Conservation (phyloP, 2,329 filamentous ascomycete species). For the Fusarium robinianum region DNA sequence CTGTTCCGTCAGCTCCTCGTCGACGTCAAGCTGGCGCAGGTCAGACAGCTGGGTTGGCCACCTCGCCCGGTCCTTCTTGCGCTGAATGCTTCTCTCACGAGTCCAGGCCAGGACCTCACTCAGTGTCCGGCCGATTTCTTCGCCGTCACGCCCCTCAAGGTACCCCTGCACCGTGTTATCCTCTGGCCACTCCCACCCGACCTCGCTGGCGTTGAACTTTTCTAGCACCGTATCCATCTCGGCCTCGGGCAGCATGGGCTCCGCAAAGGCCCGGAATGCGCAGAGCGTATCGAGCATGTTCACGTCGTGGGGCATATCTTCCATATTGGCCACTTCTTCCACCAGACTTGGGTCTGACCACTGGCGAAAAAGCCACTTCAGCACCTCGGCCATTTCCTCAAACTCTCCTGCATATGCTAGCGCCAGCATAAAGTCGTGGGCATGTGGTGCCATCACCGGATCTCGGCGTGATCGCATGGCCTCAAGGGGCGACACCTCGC, state of each 20-base stretch:
- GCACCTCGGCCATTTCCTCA: slow-evolving; percentile 58
- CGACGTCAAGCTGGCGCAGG: too few species aligned
- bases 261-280: slow-evolving; percentile 54
- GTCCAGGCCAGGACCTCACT: slow-evolving; percentile 33
- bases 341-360: slow-evolving; percentile 44
- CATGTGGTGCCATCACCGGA: slow-evolving; percentile 44
- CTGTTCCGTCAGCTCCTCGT: too few species aligned
- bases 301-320: slow-evolving; percentile 41
- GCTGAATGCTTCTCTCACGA: slow-evolving; percentile 9
- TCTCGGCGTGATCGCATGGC: slow-evolving; percentile 42
- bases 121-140: slow-evolving; percentile 35
- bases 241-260: slow-evolving; percentile 45
- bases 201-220: slow-evolving; percentile 30
- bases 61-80: slow-evolving; percentile 12
- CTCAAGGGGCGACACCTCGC: slow-evolving; percentile 40
- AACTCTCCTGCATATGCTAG: slow-evolving; percentile 65
- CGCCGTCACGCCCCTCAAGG: slow-evolving; percentile 29
- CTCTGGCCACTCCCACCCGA: slow-evolving; percentile 47
- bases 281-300: slow-evolving; percentile 48
- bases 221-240: slow-evolving; percentile 40
- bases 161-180: slow-evolving; percentile 44
- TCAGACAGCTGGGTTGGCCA: too few species aligned
- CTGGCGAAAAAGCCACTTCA: slow-evolving; percentile 62
- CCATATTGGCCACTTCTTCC: slow-evolving; percentile 42
- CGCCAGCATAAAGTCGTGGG: slow-evolving; percentile 64